Evolutionary conservation across 306 rosid species (phyloP).

Genomic region (Citrullus mucosospermus): DNA sequence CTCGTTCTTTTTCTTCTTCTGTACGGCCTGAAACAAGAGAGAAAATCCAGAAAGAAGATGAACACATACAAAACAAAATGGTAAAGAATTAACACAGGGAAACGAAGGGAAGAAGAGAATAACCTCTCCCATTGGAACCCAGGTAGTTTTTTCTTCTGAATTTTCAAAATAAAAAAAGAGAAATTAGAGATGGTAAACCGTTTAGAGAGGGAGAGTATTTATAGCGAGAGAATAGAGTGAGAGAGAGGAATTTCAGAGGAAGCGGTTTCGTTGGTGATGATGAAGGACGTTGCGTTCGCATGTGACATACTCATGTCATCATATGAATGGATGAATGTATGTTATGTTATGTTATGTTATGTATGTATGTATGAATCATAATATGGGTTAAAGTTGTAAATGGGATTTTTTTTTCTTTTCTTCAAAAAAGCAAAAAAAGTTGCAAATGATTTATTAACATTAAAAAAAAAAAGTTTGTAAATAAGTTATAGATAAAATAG

Average conservation of each 20-base stretch:
- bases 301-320: neutral
- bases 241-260: neutral
- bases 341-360: neutral
- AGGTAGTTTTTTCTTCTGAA: neutral
- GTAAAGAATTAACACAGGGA: neutral
- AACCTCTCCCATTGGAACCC: slow-evolving; percentile 18
- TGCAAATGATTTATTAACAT: no score
- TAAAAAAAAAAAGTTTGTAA: no score
- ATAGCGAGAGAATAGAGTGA: slow-evolving; percentile 1
- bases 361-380: neutral
- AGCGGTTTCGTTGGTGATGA: slow-evolving; percentile 1
- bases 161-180: neutral
- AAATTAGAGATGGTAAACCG: neutral
- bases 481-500: no score
- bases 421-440: no score
- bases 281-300: neutral
- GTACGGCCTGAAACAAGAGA: neutral
- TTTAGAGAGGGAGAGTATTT: slow-evolving; percentile 9
- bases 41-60: neutral
- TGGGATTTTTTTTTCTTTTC: neutral
- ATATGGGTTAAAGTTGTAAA: no score
- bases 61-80: neutral
- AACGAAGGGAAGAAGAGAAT: neutral
- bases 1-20: slow-evolving; percentile 30
- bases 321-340: neutral